phyloP scores from a whole-genome alignment of 768 basidiomycete species.

The Imleria badia region DNA sequence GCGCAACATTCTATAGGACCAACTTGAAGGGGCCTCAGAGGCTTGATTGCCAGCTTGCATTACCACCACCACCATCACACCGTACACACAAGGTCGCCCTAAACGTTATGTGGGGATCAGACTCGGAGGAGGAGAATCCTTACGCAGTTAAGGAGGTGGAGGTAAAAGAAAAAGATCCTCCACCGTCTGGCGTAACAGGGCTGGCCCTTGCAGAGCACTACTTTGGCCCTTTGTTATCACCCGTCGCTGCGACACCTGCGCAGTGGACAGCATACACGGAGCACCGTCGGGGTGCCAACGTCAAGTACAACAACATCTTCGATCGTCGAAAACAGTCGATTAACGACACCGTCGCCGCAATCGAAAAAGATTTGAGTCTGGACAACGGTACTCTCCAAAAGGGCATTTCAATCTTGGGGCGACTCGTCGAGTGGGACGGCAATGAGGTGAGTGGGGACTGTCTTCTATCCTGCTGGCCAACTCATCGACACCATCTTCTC shows the following conservation, averaged over 20 bases:
- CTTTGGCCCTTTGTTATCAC: conserved; percentile 9
- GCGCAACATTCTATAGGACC: no score
- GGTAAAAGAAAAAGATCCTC: neutral
- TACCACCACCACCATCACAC: neutral
- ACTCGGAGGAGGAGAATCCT: neutral
- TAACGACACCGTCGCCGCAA: neutral
- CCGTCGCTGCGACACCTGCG: neutral
- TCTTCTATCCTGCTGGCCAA: no score
- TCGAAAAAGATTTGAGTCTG: conserved; percentile 7
- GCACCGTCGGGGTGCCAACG: conserved; percentile 5
- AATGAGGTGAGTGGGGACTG: neutral
- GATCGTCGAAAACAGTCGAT: neutral
- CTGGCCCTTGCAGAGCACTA: conserved; percentile 4
- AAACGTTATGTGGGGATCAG: no score
- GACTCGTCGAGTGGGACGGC: neutral
- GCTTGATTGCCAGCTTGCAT: neutral
- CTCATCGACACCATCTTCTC: neutral
- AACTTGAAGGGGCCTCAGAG: no score
- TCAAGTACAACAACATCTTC: neutral
- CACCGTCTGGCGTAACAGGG: neutral
- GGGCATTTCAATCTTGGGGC: neutral
- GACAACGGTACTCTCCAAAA: neutral
- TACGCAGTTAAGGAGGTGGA: neutral
- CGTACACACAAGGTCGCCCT: neutral
- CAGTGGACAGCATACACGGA: conserved; percentile 4